Base-by-base conservation (phyloP, 1,284 basidiomycete species). In the Rhodotorula sp. region DNA sequence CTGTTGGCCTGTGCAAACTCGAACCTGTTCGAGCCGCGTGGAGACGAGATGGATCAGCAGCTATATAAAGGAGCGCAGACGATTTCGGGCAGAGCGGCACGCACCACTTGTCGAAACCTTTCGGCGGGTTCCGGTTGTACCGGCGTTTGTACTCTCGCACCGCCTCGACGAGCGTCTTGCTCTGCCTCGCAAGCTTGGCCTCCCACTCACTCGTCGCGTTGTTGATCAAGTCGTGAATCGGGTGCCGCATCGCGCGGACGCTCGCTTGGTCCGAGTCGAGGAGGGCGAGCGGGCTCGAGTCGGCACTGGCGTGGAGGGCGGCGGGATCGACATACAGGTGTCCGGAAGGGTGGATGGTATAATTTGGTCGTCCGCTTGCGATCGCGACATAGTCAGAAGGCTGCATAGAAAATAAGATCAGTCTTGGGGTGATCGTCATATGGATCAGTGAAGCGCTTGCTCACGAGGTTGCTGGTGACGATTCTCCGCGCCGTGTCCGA, bases 41-140 rank as follows among this genome's bases (percentile, higher is more conserved):
- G 37, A 1, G 2, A 42, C 1, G 2, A 42, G 14, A 42, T 14
- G 10, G 10, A 12, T 12, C 37, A 42, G 12, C 37, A 42, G 37
- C 37, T 8, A 10, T 14, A 14, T 1, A 12, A 42, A 42, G 10
- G 37, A 42, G 37, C 37, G 37, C 37, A 42, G 37, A 42, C 14
- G 37, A 42, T 12, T 12, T 10, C 10, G 12, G 37, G 37, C 37
- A 44, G 7, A 0, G 45, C 14, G 22, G 18, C 44, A 69, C 77
- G 15, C 37, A 79, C 79, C 79, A 80, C 33, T 75, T 69, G 61
- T 79, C 78, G 53, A 79, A 80, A 4, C 79, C 78, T 56, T 69
- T 74, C 7, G 79, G 79, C n/a, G 79, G 79, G 29, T 62, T 63
- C 20, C 76, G 67, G 5, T 69, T 68, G 71, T 64, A 54, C 53